A percentile compares a stretch with the other conserved stretches of the same genome.
These are phyloP conservation scores for Neobulgaria alba DNA, from an alignment of 2,329 filamentous ascomycete species.

Conservation along the genomic window DNA sequence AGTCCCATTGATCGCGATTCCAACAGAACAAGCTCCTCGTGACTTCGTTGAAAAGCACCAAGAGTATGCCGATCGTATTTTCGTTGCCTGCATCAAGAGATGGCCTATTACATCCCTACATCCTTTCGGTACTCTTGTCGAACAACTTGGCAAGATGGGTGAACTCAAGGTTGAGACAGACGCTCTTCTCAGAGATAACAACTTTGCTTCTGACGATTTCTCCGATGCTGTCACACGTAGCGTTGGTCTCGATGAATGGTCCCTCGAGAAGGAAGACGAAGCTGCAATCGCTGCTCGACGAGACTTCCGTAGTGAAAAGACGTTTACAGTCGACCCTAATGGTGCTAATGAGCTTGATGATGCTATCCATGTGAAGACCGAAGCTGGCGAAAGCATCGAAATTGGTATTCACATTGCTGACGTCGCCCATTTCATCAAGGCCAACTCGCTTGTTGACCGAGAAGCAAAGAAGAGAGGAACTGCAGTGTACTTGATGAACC, in stretches of 20 bases:
- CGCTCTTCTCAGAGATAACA: slow-evolving; percentile 93
- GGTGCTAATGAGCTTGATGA: slow-evolving; percentile 84
- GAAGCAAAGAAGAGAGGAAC: slow-evolving; percentile 98
- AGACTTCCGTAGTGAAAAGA: slow-evolving; percentile 81
- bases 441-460: slow-evolving; percentile 88
- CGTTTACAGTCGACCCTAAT: slow-evolving; percentile 88
- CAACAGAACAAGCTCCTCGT: slow-evolving; percentile 91
- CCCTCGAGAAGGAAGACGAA: slow-evolving; percentile 74
- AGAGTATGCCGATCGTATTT: slow-evolving; percentile 94
- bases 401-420: slow-evolving; percentile 94
- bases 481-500: slow-evolving; percentile 86
- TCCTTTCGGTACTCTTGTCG: slow-evolving; percentile 93
- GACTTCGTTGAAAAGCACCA: slow-evolving; percentile 99
- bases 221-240: slow-evolving; percentile 92
- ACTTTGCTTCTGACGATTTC: slow-evolving; percentile 96
- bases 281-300: slow-evolving; percentile 64
- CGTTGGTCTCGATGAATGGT: slow-evolving; percentile 88
- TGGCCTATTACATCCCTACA: slow-evolving; percentile 99
- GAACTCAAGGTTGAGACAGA: slow-evolving; percentile 97
- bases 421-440: slow-evolving; percentile 93
- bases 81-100: slow-evolving; percentile 97
- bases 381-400: slow-evolving; percentile 78
- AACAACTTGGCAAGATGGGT: slow-evolving; percentile 95
- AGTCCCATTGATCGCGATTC: slow-evolving; percentile 94
- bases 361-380: slow-evolving; percentile 82